Evolutionary conservation across 2,329 filamentous ascomycete genomes (phyloP).

Genomic region (Nemania serpens): DNA sequence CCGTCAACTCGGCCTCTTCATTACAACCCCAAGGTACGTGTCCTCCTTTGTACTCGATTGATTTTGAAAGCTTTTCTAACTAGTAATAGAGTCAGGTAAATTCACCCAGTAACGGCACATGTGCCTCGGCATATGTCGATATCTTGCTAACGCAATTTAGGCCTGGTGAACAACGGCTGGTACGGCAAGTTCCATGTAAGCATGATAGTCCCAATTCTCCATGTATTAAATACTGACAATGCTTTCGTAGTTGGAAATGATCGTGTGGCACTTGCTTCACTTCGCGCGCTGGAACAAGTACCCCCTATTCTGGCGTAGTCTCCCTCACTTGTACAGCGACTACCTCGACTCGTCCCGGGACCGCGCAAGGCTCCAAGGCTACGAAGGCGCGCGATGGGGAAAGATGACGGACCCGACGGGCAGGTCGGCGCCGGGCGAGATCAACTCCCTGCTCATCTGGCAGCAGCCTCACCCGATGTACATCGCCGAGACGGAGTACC

Average conservation of each 20-base stretch:
- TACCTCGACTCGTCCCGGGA: slow-evolving; percentile 48
- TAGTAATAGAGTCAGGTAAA: slow-evolving; percentile 29
- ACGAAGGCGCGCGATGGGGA: slow-evolving; percentile 50
- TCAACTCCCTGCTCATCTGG: slow-evolving; percentile 66
- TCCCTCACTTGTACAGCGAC: slow-evolving; percentile 52
- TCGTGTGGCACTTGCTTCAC: slow-evolving; percentile 57
- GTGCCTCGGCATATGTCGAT: neutral
- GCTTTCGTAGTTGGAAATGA: slow-evolving; percentile 53
- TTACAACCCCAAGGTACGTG: slow-evolving; percentile 51
- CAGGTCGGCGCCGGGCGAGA: slow-evolving; percentile 61
- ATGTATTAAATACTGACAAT: slow-evolving; percentile 14
- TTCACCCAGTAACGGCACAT: slow-evolving; percentile 8
- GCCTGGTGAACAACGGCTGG: slow-evolving; percentile 60
- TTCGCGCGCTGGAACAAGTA: slow-evolving; percentile 57
- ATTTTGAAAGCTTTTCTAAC: slow-evolving; percentile 8
- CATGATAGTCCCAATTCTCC: neutral
- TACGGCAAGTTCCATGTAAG: slow-evolving; percentile 59
- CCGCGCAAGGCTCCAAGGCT: slow-evolving; percentile 48
- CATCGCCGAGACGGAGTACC: slow-evolving; percentile 62
- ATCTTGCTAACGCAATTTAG: slow-evolving; percentile 33
- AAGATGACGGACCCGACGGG: slow-evolving; percentile 64
- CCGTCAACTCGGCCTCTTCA: slow-evolving; percentile 55
- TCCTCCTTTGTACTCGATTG: neutral
- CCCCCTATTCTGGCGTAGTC: slow-evolving; percentile 49
- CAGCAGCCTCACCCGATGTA: slow-evolving; percentile 66